Base-by-base conservation (phyloP, 176 grass and related monocot genomes). In the Thalia dealbata region DNA sequence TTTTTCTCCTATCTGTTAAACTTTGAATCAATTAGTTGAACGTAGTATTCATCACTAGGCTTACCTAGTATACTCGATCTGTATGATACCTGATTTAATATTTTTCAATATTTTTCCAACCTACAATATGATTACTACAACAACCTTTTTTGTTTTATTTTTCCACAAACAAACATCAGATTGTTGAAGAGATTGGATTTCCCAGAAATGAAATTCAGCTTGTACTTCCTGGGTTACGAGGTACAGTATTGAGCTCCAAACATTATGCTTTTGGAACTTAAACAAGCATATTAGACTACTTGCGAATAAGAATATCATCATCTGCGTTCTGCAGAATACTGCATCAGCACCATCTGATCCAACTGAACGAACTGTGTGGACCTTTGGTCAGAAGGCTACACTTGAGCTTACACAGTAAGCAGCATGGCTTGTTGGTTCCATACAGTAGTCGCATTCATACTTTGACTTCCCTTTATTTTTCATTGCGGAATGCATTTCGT, bases 161-260 rank as follows among this genome's bases (percentile, higher is more conserved):
- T 43, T 45, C 38, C 27, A 4, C 27, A 10, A 68, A 3, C 12
- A 43, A n/a, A n/a, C 18, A 68, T 67, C 64, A 97, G 95, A 81
- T 88, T 97, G 73, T 67, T 97, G 75, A 97, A 97, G 84, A 90
- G 90, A 46, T 82, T 97, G 79, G 95, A 97, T 84, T 92, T 97
- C 81, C 83, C 90, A 42, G 90, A 97, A 70, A 83, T 91, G 85
- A 92, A 97, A 72, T 97, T 97, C 71, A 97, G 95, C 63, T 86
- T 97, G 30, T 97, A 97, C 66, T 97, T 97, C 78, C 83, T 97
- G 46, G 93, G 95, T 42, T 97, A 97, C 13, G 90, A 97, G 89
- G 45, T 48, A 48, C 5, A 48, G 45, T 48, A 48, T 48, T 13
- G 4, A 10, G 45, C 11, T 48, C 11, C 11, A 38, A 4, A 38